Base-by-base conservation (phyloP, 2,329 filamentous ascomycete species). In the Onygenales sp. region DNA sequence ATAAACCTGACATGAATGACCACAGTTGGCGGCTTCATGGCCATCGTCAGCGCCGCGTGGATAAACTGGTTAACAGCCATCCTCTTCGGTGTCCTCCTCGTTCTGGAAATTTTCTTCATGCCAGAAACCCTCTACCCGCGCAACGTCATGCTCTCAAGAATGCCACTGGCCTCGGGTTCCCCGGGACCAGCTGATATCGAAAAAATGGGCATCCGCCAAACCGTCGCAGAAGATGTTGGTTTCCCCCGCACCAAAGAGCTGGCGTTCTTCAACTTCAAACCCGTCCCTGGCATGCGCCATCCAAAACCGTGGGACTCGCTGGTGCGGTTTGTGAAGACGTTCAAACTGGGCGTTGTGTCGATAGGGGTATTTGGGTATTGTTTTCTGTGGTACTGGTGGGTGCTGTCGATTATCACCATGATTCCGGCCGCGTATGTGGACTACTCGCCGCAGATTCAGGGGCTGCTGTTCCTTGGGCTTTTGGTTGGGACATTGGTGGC, bases 301-400 rank as follows among this genome's bases (percentile, higher is more conserved):
- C 77, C 79, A 2, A 75, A 71, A 55, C 60, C 71, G 0, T 79
- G 71, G 66, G 74, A 74, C 51, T 70, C 76, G 0, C 49, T 74
- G 3, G 55, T 72, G 13, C 70, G 75, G 5, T 79, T 80, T 58
- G 47, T 70, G 41, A 68, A 72, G 54, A 75, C 74, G 2, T 80
- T 75, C 60, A 70, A 69, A 53, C 76, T 73, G 57, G 67, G 70
- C 2, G 71, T 70, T 3, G 70, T 81, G 1, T 66, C 70, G 0
- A 64, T 80, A 7, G 63, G 73, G 2, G 69, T 80, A 3, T 55
- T 75, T 7, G 69, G 71, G 7, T 82, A 78, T 63, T 75, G 71
- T 57, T 81, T 79, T 57, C 62, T 69, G 2, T 79, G 77, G 74
- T 82, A 81, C 60, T 82, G 78, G 77, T 81, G 78, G 78, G 68